phyloP scores from a whole-genome alignment of 768 basidiomycete genomes.

The Lentinula boryana region DNA sequence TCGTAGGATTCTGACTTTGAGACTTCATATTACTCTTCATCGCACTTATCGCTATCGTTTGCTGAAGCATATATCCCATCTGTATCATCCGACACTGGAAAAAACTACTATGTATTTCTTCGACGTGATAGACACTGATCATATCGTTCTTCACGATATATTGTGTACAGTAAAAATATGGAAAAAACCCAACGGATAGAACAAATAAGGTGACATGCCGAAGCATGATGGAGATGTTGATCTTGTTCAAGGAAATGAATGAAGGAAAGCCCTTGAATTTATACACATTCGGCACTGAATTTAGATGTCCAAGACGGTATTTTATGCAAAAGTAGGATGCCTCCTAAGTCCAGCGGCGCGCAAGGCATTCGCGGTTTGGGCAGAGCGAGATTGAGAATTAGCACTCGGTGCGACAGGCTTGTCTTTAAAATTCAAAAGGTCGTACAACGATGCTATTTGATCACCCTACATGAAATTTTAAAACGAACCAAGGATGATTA shows the following conservation, averaged over 20 bases:
- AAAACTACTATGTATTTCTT: not conserved
- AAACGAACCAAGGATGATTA: not conserved
- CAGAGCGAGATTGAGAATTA: not conserved
- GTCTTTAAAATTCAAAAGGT: slow-evolving; percentile 73
- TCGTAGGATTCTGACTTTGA: not conserved
- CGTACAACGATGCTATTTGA: slow-evolving; percentile 90
- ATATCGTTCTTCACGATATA: too few relatives aligned
- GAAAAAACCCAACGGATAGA: not conserved
- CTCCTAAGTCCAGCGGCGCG: not conserved
- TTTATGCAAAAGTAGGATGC: slow-evolving; percentile 5
- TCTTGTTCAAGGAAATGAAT: not conserved
- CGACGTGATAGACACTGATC: not conserved
- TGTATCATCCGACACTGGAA: too few relatives aligned
- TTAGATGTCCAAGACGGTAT: not conserved
- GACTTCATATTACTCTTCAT: not conserved
- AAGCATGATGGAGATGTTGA: not conserved
- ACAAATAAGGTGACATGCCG: not conserved
- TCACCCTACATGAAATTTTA: slow-evolving; percentile 55
- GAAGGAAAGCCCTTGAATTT: not conserved
- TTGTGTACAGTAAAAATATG: not conserved
- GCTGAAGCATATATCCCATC: not conserved
- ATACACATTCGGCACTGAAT: not conserved
- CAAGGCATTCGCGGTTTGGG: not conserved
- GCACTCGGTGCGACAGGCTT: slow-evolving; percentile 28
- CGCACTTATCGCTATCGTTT: not conserved